Conservation (phyloP, 2,329 filamentous ascomycete species). For the Bimuria novae-zelandiae region DNA sequence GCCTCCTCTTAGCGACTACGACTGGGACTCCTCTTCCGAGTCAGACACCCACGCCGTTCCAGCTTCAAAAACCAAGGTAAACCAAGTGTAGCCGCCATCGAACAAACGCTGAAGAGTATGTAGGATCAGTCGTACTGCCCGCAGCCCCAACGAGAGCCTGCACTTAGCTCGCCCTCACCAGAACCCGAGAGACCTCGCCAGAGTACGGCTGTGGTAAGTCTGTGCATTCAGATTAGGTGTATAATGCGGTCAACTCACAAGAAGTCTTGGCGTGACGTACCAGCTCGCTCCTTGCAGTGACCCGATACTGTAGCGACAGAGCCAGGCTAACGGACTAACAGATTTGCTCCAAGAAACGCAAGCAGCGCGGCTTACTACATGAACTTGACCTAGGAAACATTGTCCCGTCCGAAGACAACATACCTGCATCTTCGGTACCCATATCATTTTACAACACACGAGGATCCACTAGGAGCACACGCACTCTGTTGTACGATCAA, state of each 20-base stretch:
- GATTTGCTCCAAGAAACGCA: constrained; percentile 5
- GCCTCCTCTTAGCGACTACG: constrained; percentile 21
- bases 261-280: too few relatives aligned
- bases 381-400: constrained; percentile 23
- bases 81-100: background rate
- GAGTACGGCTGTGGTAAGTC: background rate
- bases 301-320: background rate
- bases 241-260: too few relatives aligned
- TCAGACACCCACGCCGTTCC: background rate
- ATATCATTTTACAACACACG: constrained; percentile 19
- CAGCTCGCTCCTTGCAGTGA: background rate
- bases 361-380: constrained; percentile 9
- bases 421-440: constrained; percentile 12
- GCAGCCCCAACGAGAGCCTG: background rate
- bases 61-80: background rate
- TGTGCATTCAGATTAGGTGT: too few relatives aligned
- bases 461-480: constrained; percentile 10
- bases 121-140: background rate
- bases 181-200: background rate
- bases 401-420: constrained; percentile 6
- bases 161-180: background rate
- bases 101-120: background rate
- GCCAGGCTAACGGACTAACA: background rate
- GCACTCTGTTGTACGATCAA: constrained; percentile 32
- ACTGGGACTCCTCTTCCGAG: constrained; percentile 18